Conservation (phyloP, 179 eudicot genomes). For the Drosera spatulata region DNA sequence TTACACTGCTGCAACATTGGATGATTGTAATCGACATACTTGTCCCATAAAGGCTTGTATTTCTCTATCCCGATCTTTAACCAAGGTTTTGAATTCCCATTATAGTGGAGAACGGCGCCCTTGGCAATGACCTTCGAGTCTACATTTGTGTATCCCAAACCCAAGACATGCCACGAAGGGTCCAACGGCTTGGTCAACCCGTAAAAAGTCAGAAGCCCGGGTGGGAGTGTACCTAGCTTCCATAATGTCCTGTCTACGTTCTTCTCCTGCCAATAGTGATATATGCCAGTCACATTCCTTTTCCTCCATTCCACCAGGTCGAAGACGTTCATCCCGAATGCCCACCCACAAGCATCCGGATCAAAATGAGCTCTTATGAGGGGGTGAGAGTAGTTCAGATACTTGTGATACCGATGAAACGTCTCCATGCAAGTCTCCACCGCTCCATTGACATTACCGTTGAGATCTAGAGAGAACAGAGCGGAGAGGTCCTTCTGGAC, state of each 20-base stretch:
- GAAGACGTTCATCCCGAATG: constrained; percentile 73
- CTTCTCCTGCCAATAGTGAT: constrained; percentile 63
- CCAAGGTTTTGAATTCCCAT: constrained; percentile 70
- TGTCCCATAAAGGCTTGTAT: constrained; percentile 60
- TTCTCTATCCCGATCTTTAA: constrained; percentile 37
- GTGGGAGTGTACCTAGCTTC: constrained; percentile 79
- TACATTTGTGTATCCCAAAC: constrained; percentile 57
- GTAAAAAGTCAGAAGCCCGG: constrained; percentile 67
- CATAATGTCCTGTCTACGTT: constrained; percentile 46
- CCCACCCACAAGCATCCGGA: constrained; percentile 90
- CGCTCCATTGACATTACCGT: constrained; percentile 80
- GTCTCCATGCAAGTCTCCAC: constrained; percentile 84
- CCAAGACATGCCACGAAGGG: constrained; percentile 79
- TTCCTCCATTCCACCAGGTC: constrained; percentile 71
- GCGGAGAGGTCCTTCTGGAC: constrained; percentile 63
- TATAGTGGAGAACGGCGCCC: constrained; percentile 70
- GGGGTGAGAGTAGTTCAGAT: constrained; percentile 65
- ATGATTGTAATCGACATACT: constrained; percentile 46
- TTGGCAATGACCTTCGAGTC: constrained; percentile 64
- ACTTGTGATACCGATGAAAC: constrained; percentile 59
- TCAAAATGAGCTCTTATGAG: constrained; percentile 60
- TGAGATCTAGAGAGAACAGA: constrained; percentile 66
- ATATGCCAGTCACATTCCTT: constrained; percentile 46
- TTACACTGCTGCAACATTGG: no score
- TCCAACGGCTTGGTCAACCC: constrained; percentile 80